Evolutionary conservation across 192 early-diverging fungal genomes (phyloP).

Genomic region (Haplosporangium gracile): DNA sequence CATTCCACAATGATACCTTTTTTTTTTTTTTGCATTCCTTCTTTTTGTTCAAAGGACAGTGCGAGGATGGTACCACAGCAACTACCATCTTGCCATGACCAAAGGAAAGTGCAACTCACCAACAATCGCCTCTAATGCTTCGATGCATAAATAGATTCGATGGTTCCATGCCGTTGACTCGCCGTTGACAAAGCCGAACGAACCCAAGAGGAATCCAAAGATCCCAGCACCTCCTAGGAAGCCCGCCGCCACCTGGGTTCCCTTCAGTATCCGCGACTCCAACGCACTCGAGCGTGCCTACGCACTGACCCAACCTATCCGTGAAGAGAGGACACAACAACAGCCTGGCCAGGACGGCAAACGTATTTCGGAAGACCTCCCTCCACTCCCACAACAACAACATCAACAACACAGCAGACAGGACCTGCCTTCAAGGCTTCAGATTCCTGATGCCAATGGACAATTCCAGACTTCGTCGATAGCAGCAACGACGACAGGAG

Average conservation of each 20-base stretch:
- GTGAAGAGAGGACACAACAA: constrained; percentile 2
- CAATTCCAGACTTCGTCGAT: background rate
- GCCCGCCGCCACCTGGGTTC: constrained; percentile 60
- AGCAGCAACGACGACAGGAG: background rate
- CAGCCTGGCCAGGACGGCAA: background rate
- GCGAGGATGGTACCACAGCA: background rate
- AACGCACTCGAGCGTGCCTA: constrained; percentile 68
- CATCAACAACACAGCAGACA: background rate
- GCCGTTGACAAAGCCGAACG: constrained; percentile 48
- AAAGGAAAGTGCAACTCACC: background rate
- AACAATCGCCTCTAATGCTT: background rate
- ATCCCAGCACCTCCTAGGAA: constrained; percentile 53
- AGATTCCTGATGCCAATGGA: constrained; percentile 20
- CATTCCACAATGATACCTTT: background rate
- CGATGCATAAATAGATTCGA: constrained; percentile 34
- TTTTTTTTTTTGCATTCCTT: too few relatives aligned
- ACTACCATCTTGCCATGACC: background rate
- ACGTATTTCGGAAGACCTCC: background rate
- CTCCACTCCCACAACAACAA: background rate
- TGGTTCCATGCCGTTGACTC: constrained; percentile 69
- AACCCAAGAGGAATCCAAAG: constrained; percentile 38
- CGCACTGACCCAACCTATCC: constrained; percentile 37
- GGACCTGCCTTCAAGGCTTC: constrained; percentile 28
- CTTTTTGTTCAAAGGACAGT: background rate
- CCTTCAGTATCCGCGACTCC: constrained; percentile 71